Evolutionary conservation across 1,284 basidiomycete genomes (phyloP).

Genomic region (Moesziomyces sp.): DNA sequence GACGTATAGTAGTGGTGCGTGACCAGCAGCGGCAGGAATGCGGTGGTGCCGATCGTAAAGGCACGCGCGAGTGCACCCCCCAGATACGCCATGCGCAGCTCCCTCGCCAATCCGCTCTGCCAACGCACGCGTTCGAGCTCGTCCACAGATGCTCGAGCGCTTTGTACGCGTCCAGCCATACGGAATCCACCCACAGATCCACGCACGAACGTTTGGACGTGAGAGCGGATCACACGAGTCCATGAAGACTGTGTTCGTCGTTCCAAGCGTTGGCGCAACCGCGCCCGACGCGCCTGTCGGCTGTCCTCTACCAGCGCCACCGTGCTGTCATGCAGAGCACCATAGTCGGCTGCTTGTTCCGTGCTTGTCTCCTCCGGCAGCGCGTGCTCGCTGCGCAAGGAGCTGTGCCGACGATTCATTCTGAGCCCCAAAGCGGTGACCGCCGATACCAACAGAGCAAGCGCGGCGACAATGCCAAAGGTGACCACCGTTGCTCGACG

Average conservation of each 20-base stretch:
- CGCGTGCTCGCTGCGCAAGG: not conserved
- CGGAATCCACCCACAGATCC: slow-evolving; percentile 35
- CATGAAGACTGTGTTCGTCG: slow-evolving; percentile 16
- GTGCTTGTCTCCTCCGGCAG: not conserved
- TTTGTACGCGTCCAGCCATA: slow-evolving; percentile 14
- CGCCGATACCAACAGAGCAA: slow-evolving; percentile 26
- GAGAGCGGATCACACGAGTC: slow-evolving; percentile 15
- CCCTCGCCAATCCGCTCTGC: slow-evolving; percentile 14
- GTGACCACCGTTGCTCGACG: slow-evolving; percentile 32
- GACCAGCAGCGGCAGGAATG: slow-evolving; percentile 56
- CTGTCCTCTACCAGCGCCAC: slow-evolving; percentile 25
- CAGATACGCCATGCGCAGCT: slow-evolving; percentile 51
- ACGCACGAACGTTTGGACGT: slow-evolving; percentile 10
- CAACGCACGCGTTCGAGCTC: slow-evolving; percentile 3
- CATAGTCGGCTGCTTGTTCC: slow-evolving; percentile 19
- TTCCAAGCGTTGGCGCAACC: slow-evolving; percentile 25
- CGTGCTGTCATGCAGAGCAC: slow-evolving; percentile 36
- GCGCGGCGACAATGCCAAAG: slow-evolving; percentile 42
- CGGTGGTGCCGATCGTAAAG: slow-evolving; percentile 55
- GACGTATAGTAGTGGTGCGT: slow-evolving; percentile 55
- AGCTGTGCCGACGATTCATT: not conserved
- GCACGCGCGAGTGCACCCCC: slow-evolving; percentile 52
- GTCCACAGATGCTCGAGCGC: not conserved
- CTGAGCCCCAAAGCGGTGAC: slow-evolving; percentile 27
- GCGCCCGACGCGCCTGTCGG: slow-evolving; percentile 32